Base-by-base conservation (phyloP, 371 early-diverging fungal species). In the Chytridiales sp. region DNA sequence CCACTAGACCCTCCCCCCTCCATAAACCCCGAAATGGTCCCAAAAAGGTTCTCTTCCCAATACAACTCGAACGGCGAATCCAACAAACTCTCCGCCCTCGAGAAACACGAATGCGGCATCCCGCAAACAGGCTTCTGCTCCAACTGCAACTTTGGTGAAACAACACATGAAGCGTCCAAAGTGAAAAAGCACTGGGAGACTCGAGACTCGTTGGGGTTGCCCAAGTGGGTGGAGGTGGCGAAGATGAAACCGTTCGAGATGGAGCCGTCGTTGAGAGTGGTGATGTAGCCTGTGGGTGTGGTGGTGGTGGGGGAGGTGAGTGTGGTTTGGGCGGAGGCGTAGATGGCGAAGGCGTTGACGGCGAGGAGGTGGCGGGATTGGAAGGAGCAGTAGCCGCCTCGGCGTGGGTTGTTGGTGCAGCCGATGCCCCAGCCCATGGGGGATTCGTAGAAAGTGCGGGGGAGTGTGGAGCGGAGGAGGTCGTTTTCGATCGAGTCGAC, bases 61-160 rank as follows among this genome's bases (percentile, higher is more conserved):
- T 59, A 64, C 38, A 64, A n/a, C 17, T 24, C 19, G 39, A 32
- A 58, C 29, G 65, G 65, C 2, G 65, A 27, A 17, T 32, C 29
- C 31, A 42, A 36, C 4, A 42, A 13, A 0, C 34, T 47, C 52
- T 59, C 58, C 19, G 59, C 44, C 1, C 59, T 59, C 21, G 54
- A 51, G 9, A 58, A 59, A 54, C 30, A 30, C 32, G 55, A 54
- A 29, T 59, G 65, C 19, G 59, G 59, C 5, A 49, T 53, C 17
- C 59, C 59, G 22, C 65, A 59, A n/a, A n/a, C n/a, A n/a, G 15
- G 15, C 19, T 11, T 48, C 22, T 8, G 38, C 5, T 5, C 9
- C 32, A 9, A 17, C 9, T 13, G 38, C 4, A 9, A 39, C 13
- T 5, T 21, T 36, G 4, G 4, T 4, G 53, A 9, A n/a, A 39